Evolutionary conservation across 257 asterid genomes (phyloP), one percentile per base, ranked within the genome.

Genomic region (Rhazya stricta): DNA sequence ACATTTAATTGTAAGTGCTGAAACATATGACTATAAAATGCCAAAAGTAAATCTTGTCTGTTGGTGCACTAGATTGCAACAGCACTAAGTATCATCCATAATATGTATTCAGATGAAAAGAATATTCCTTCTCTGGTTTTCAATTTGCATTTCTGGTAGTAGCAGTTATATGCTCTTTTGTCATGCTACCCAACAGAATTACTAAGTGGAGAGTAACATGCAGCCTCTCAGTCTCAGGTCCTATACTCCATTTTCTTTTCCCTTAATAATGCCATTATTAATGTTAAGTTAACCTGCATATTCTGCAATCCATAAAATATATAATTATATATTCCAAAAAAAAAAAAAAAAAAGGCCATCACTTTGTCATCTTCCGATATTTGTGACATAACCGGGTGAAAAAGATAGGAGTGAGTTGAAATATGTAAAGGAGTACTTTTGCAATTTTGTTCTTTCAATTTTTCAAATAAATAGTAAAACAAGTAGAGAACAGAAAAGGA

Each of bases 141-240:
- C 51, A 69, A 74, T 42, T 78, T 43, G 56, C 72, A 58, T 62
- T 56, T 73, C 39, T 27, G 76, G 69, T 70, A 53, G 67, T 73
- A 77, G 80, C 79, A 81, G 85, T 82, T 82, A 77, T 68, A 74
- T 83, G 75, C 69, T 65, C 74, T 57, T 67, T 45, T 77, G 76
- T 65, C 74, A 9, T 58, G 72, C 72, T 77, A 16, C 19, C 46
- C 51, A 23, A 25, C 41, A 18, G 43, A 29, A 43, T 58, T 36
- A 71, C 3, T 2, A 37, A 73, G 85, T 87, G 88, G 88, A 57
- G 79, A 30, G 81, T 77, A 85, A 87, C 91, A 82, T 87, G 91
- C 82, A 53, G 57, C 56, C 60, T 48, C 32, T 67, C 29, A 25
- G 42, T 37, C 46, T 61, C 57, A 46, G 58, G 23, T 67, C 39